These are phyloP conservation scores for Haplosporangium sp. DNA, from an alignment of 371 early-diverging fungal species.

Conservation along the genomic window DNA sequence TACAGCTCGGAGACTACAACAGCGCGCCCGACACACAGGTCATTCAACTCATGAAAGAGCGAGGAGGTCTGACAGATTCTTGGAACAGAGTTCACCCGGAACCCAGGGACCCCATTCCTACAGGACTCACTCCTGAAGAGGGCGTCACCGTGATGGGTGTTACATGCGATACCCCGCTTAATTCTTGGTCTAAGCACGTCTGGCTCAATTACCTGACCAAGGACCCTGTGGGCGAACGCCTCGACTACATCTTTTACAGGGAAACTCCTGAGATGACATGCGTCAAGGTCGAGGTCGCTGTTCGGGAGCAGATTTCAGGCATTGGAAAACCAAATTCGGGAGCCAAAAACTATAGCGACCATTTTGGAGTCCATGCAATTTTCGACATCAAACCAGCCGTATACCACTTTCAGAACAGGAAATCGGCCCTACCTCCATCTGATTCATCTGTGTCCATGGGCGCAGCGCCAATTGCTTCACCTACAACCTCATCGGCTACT, in stretches of 20 bases:
- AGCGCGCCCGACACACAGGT: slow-evolving; percentile 65
- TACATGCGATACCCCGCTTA: slow-evolving; percentile 69
- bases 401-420: slow-evolving; percentile 37
- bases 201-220: slow-evolving; percentile 45
- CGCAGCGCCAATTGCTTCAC: neutral
- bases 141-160: slow-evolving; percentile 59
- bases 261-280: slow-evolving; percentile 61
- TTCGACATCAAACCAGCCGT: slow-evolving; percentile 53
- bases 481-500: neutral
- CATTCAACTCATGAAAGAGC: slow-evolving; percentile 59
- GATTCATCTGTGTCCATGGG: slow-evolving; percentile 7
- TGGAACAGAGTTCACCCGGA: slow-evolving; percentile 61
- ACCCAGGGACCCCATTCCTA: slow-evolving; percentile 41
- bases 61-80: slow-evolving; percentile 69
- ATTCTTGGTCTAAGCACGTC: slow-evolving; percentile 64
- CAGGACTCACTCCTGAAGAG: slow-evolving; percentile 43
- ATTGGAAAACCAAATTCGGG: slow-evolving; percentile 30
- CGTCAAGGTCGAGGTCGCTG: slow-evolving; percentile 58
- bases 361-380: slow-evolving; percentile 67
- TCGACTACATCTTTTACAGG: slow-evolving; percentile 70
- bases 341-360: slow-evolving; percentile 65
- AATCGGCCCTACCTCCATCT: neutral
- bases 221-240: slow-evolving; percentile 58
- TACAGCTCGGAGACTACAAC: slow-evolving; percentile 69
- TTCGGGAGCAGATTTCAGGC: slow-evolving; percentile 63